Conservation (phyloP, 192 early-diverging fungal species). For the Spizellomyces sp. region DNA sequence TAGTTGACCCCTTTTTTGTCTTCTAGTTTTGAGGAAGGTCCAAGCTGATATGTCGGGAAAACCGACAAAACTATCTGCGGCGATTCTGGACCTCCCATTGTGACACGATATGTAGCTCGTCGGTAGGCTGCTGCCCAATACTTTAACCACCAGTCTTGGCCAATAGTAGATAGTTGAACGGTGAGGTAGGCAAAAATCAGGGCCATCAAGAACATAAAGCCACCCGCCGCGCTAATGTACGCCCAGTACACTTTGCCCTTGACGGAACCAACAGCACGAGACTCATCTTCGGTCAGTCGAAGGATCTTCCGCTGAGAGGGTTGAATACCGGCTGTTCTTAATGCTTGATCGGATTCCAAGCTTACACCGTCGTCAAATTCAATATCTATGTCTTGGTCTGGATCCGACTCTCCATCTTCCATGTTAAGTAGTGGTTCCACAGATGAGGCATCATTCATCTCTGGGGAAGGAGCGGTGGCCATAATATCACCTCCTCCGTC, state of each 20-base stretch:
- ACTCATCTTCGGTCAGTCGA: slow-evolving; percentile 48
- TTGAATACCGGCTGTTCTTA: background rate
- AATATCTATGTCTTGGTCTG: background rate
- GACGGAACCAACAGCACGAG: slow-evolving; percentile 45
- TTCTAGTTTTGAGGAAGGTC: background rate
- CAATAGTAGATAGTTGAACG: slow-evolving; percentile 23
- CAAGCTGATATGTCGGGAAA: background rate
- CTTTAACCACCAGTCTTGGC: slow-evolving; percentile 48
- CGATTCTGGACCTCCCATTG: background rate
- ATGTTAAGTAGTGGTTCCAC: slow-evolving; percentile 4
- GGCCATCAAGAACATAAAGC: slow-evolving; percentile 35
- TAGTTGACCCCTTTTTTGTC: slow-evolving; percentile 5
- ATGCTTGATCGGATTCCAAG: slow-evolving; percentile 7
- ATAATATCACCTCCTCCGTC: background rate
- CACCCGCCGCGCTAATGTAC: slow-evolving; percentile 53
- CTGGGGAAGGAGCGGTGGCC: background rate
- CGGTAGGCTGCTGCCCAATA: slow-evolving; percentile 34
- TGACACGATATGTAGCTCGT: background rate
- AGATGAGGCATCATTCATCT: background rate
- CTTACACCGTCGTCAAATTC: slow-evolving; percentile 21
- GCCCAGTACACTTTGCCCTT: slow-evolving; percentile 36
- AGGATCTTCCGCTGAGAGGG: slow-evolving; percentile 7
- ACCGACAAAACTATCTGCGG: background rate
- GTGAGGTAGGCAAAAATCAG: background rate
- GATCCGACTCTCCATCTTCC: slow-evolving; percentile 2